phyloP scores from a whole-genome alignment of 2,329 filamentous ascomycete genomes.

The Cercospora sp. region DNA sequence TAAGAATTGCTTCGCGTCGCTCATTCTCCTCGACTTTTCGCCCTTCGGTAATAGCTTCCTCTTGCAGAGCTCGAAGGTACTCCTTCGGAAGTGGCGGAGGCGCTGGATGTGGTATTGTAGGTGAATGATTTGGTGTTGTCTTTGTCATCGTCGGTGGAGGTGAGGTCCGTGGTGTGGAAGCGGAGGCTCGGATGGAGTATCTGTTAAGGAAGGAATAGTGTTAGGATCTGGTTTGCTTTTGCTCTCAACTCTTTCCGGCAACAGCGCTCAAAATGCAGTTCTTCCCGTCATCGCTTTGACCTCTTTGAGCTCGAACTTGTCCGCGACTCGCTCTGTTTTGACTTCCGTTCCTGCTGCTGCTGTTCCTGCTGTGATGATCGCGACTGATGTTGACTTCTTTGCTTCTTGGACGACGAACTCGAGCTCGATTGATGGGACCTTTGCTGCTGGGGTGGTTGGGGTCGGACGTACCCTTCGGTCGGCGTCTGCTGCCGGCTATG shows the following conservation, averaged over 20 bases:
- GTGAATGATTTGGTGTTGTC: not conserved
- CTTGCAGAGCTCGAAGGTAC: constrained; percentile 6
- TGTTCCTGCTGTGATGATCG: not conserved
- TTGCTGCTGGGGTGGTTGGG: constrained; percentile 3
- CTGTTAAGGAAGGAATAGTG: not conserved
- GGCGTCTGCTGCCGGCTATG: constrained; percentile 36
- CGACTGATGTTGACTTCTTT: not conserved
- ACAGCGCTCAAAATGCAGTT: too few species aligned
- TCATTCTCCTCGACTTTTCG: constrained; percentile 10
- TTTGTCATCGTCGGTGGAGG: constrained; percentile 2
- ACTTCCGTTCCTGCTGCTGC: not conserved
- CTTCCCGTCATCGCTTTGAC: not conserved
- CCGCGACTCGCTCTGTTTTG: not conserved
- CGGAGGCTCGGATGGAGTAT: constrained; percentile 8
- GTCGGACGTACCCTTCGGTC: constrained; percentile 36
- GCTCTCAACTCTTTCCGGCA: not conserved
- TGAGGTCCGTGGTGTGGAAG: constrained; percentile 10
- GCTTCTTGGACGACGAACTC: constrained; percentile 8
- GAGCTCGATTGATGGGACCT: constrained; percentile 1
- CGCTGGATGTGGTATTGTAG: not conserved
- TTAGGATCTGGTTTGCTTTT: not conserved
- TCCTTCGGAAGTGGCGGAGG: constrained; percentile 10
- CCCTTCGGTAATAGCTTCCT: not conserved
- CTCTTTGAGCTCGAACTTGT: not conserved
- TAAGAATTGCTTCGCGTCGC: constrained; percentile 28